Evolutionary conservation across 1,284 basidiomycete species (phyloP).

Genomic region (Trichosporon sp.): DNA sequence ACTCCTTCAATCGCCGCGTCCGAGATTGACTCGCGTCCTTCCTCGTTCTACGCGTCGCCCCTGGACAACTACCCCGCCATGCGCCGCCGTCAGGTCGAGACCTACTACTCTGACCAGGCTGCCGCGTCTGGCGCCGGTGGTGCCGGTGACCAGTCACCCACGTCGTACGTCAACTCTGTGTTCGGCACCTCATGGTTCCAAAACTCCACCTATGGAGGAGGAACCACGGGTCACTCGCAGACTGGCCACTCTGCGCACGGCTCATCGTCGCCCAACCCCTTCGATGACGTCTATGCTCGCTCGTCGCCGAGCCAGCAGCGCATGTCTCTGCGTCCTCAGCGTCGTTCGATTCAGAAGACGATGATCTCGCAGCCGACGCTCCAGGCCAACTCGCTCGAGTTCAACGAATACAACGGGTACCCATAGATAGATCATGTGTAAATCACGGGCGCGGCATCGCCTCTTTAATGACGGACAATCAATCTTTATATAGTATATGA

Average conservation of each 20-base stretch:
- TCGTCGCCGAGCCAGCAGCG: conserved; percentile 33
- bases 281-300: conserved; percentile 54
- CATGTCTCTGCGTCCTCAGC: conserved; percentile 31
- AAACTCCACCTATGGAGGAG: conserved; percentile 21
- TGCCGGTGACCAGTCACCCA: conserved; percentile 30
- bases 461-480: conserved; percentile 20
- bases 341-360: conserved; percentile 48
- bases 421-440: conserved; percentile 17
- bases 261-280: conserved; percentile 47
- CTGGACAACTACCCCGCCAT: conserved; percentile 53
- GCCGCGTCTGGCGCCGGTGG: conserved; percentile 16
- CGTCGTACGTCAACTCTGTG: conserved; percentile 39
- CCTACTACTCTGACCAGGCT: conserved; percentile 30
- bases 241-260: conserved; percentile 11
- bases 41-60: conserved; percentile 57
- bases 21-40: conserved; percentile 56
- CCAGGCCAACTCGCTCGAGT: conserved; percentile 56
- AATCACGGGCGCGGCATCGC: conserved; percentile 18
- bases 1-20: conserved; percentile 51
- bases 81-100: conserved; percentile 38
- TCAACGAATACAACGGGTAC: conserved; percentile 45
- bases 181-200: conserved; percentile 39
- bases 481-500: conserved; percentile 19
- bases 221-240: conserved; percentile 15
- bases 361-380: conserved; percentile 56